A percentile compares a stretch with the other conserved stretches of the same genome.
These are phyloP conservation scores for Neonectria sp. DNA, from an alignment of 2,329 filamentous ascomycete species.

Conservation along the genomic window DNA sequence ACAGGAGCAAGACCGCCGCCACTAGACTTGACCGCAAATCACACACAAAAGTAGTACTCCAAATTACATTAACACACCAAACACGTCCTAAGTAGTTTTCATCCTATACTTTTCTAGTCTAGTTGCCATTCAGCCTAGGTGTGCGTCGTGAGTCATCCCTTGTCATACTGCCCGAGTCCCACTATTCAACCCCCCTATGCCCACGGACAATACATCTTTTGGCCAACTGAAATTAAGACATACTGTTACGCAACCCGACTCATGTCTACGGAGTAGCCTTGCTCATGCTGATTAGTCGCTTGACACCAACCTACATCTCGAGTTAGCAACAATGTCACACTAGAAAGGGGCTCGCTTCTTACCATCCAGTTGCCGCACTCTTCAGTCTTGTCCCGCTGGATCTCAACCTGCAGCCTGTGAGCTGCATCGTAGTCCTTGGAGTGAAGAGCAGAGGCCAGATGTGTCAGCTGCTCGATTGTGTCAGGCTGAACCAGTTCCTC, in stretches of 20 bases:
- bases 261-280: constrained; percentile 74
- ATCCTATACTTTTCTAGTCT: constrained; percentile 49
- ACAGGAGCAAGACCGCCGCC: too few species aligned
- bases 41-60: not conserved
- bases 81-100: constrained; percentile 17
- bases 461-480: constrained; percentile 77
- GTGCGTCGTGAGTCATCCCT: constrained; percentile 45
- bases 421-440: constrained; percentile 79
- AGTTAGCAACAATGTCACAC: constrained; percentile 56
- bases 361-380: constrained; percentile 93
- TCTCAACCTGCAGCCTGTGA: constrained; percentile 78
- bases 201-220: constrained; percentile 24
- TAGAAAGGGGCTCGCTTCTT: constrained; percentile 54
- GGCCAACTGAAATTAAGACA: constrained; percentile 40
- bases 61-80: not conserved
- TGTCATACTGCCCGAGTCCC: constrained; percentile 40
- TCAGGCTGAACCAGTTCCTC: constrained; percentile 88
- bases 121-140: constrained; percentile 42
- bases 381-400: constrained; percentile 82
- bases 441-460: constrained; percentile 77
- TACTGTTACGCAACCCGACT: constrained; percentile 22
- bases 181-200: constrained; percentile 38
- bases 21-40: too few species aligned
- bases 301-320: constrained; percentile 75
- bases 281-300: constrained; percentile 85